A percentile compares a stretch with the other conserved stretches of the same genome.
Evolutionary conservation across 2,329 filamentous ascomycete genomes (phyloP).

Genomic region (Aspergillus sp.): DNA sequence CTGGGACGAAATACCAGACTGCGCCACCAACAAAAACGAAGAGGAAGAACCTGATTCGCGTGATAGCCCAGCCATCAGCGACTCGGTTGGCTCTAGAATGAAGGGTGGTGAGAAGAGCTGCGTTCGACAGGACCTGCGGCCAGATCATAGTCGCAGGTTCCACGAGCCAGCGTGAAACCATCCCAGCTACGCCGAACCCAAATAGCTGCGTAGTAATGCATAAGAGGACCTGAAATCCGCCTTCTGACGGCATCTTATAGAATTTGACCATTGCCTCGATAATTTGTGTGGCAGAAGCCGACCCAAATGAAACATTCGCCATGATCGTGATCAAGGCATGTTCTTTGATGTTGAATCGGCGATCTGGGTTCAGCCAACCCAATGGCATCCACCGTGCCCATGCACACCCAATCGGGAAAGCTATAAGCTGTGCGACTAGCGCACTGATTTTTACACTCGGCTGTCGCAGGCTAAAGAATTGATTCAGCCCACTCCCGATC

Average conservation of each 20-base stretch:
- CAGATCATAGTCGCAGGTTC: constrained; percentile 64
- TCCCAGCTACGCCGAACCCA: constrained; percentile 63
- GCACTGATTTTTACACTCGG: constrained; percentile 41
- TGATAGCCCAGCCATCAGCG: constrained; percentile 44
- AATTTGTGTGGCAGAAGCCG: constrained; percentile 36
- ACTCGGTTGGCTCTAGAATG: constrained; percentile 33
- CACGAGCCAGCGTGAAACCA: constrained; percentile 59
- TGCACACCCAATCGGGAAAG: constrained; percentile 45
- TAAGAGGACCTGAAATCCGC: constrained; percentile 60
- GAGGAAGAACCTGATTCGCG: constrained; percentile 39
- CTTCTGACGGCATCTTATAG: constrained; percentile 58
- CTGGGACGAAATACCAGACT: constrained; percentile 50
- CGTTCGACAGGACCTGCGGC: constrained; percentile 57
- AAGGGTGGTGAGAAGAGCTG: constrained; percentile 45
- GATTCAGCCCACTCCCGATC: constrained; percentile 39
- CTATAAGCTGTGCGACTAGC: constrained; percentile 44
- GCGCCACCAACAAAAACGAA: constrained; percentile 32
- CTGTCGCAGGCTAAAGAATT: constrained; percentile 40
- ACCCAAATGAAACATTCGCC: constrained; percentile 51
- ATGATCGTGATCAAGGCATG: constrained; percentile 48
- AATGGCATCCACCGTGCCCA: constrained; percentile 41
- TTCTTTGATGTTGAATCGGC: constrained; percentile 41
- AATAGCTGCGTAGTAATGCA: constrained; percentile 62
- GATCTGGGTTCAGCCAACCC: constrained; percentile 44
- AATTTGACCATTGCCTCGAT: constrained; percentile 46